Evolutionary conservation across 2,329 filamentous ascomycete genomes (phyloP).

Genomic region (Neobulgaria alba): DNA sequence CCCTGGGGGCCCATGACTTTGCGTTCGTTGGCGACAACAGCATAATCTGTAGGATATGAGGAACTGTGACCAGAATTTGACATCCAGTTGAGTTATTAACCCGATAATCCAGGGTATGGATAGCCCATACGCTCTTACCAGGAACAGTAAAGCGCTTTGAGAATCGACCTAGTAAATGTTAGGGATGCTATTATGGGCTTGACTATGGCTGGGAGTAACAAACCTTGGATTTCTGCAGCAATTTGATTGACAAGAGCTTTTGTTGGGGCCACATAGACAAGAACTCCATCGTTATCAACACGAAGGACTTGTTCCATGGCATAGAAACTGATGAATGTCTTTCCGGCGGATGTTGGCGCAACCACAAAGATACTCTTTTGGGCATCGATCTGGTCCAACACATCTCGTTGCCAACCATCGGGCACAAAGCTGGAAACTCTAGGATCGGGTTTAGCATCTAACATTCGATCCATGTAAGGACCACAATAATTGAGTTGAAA

Average conservation of each 20-base stretch:
- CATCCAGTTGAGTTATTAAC: constrained; percentile 67
- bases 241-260: constrained; percentile 81
- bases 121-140: constrained; percentile 66
- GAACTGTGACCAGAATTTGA: constrained; percentile 69
- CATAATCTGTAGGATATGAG: constrained; percentile 74
- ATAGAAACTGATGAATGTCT: constrained; percentile 79
- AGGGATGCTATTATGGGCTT: constrained; percentile 4
- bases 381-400: constrained; percentile 64
- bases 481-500: constrained; percentile 64
- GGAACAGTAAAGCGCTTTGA: constrained; percentile 50
- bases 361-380: constrained; percentile 66
- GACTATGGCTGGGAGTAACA: too few relatives aligned
- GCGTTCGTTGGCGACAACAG: constrained; percentile 58
- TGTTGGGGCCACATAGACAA: constrained; percentile 74
- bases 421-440: constrained; percentile 61
- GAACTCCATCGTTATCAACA: constrained; percentile 56
- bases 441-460: constrained; percentile 58
- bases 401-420: constrained; percentile 67
- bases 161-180: constrained; percentile 40
- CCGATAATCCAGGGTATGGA: constrained; percentile 66
- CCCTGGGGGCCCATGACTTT: constrained; percentile 54
- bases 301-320: constrained; percentile 71
- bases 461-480: constrained; percentile 66
- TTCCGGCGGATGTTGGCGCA: constrained; percentile 70
- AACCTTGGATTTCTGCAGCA: constrained; percentile 65